Evolutionary conservation across 2,329 filamentous ascomycete genomes (phyloP), one percentile per base, ranked within the genome.

Genomic region (Aureobasidium sp.): DNA sequence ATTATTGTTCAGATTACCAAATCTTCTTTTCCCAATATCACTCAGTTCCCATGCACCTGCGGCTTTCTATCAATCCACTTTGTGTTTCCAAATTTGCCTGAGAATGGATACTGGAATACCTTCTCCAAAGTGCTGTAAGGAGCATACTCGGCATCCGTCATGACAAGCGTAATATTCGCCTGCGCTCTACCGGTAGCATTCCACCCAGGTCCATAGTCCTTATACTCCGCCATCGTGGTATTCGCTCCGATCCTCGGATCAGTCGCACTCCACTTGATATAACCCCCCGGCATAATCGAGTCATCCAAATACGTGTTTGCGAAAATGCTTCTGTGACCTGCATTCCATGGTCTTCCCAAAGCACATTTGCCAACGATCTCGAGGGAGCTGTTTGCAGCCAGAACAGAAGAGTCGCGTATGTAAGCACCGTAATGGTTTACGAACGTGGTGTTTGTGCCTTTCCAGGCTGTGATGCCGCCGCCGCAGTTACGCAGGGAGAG

Each of bases 391-490:
- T 88, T 88, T 29, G 82, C 81, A 2, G 83, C 82, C 0, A 76
- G 71, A 4, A 86, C 76, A 3, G 73, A 72, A 0, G 81, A 83
- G 32, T 81, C 76, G 52, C 83, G 78, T 63, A 89, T 80, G 70
- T 88, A 88, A 0, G 84, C 81, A 9, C 86, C 86, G 70, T 87
- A 88, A 66, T 85, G 86, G 73, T 89, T 89, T 5, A 72, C 69
- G 57, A 84, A 86, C 0, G 84, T 86, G 0, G 85, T 88, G 71
- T 87, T 87, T 0, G 81, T 79, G 32, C 83, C 84, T 67, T 88
- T 88, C 86, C 86, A 88, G 0, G 86, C 86, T 0, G 84, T 86
- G 59, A 89, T 83, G 11, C 86, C 86, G 16, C 86, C 86, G 4
- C 84, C 83, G 65, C 86, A 89, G 66, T 74, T 76, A 10, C 86